Conservation (phyloP, 1,284 basidiomycete species). For the Chalciporus sp. region DNA sequence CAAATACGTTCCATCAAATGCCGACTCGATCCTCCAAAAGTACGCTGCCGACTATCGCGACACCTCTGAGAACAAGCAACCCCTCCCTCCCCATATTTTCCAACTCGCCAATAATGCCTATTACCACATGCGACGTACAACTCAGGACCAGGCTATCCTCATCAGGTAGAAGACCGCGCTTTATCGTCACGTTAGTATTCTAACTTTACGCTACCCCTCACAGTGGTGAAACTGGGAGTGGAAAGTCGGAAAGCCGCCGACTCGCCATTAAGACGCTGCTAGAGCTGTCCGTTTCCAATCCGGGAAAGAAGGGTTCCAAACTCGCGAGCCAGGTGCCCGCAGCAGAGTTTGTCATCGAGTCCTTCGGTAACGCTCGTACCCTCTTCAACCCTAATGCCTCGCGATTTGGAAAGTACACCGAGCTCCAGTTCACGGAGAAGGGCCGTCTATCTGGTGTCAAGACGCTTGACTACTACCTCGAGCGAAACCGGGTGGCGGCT, state of each 20-base stretch:
- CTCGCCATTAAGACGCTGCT: conserved; percentile 91
- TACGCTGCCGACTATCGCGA: conserved; percentile 80
- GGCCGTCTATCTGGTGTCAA: conserved; percentile 90
- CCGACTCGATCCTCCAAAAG: conserved; percentile 80
- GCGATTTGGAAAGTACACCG: conserved; percentile 91
- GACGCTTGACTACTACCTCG: conserved; percentile 96
- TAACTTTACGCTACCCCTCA: not conserved
- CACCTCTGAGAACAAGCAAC: conserved; percentile 53
- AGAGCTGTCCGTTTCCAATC: conserved; percentile 84
- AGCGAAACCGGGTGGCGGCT: conserved; percentile 82
- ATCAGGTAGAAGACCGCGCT: conserved; percentile 61
- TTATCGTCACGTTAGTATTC: not conserved
- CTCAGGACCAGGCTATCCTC: conserved; percentile 90
- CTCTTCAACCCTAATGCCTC: conserved; percentile 91
- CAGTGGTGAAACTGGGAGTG: conserved; percentile 91
- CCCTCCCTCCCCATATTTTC: conserved; percentile 82
- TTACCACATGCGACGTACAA: conserved; percentile 94
- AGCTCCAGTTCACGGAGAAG: conserved; percentile 91
- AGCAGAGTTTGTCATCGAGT: conserved; percentile 93
- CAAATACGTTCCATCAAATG: conserved; percentile 80
- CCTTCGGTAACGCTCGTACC: conserved; percentile 89
- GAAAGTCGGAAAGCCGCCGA: conserved; percentile 90
- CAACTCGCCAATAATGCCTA: conserved; percentile 89
- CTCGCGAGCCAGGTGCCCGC: conserved; percentile 86
- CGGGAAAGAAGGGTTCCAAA: conserved; percentile 94